Evolutionary conservation across 768 basidiomycete species (phyloP).

Genomic region (Mycena capillaripes): DNA sequence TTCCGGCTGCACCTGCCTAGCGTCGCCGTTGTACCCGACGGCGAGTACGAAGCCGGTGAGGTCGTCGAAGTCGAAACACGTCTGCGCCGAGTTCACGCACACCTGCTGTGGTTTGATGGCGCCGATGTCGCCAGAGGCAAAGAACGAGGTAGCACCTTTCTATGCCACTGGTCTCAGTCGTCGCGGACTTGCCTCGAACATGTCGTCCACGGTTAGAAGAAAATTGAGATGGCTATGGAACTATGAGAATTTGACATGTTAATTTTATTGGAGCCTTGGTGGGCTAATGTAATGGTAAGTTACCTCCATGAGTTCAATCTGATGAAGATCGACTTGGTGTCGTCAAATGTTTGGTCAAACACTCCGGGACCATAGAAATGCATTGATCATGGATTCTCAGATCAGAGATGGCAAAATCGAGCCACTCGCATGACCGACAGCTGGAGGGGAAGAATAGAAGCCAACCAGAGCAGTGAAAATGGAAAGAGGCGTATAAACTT

Average conservation of each 20-base stretch:
- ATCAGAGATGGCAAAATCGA: no score
- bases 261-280: no score
- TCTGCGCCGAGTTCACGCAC: conserved; percentile 61
- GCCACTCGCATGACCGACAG: conserved; percentile 40
- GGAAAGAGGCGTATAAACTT: no score
- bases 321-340: no score
- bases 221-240: conserved; percentile 72
- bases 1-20: conserved; percentile 66
- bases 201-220: conserved; percentile 69
- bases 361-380: no score
- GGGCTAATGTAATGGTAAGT: conserved; percentile 42
- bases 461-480: conserved; percentile 31
- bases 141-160: conserved; percentile 73
- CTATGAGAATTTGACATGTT: conserved; percentile 69
- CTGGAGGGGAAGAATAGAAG: conserved; percentile 1
- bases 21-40: conserved; percentile 82
- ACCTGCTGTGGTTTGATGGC: conserved; percentile 62
- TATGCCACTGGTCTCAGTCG: conserved; percentile 68
- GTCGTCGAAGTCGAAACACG: conserved; percentile 67
- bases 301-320: no score
- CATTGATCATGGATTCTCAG: no score
- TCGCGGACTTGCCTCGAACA: conserved; percentile 71
- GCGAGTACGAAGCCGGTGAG: conserved; percentile 76
- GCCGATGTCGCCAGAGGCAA: conserved; percentile 65
- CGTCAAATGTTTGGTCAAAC: conserved; percentile 60